Conservation (phyloP, 192 early-diverging fungal species). For the Backusella australiensis region DNA sequence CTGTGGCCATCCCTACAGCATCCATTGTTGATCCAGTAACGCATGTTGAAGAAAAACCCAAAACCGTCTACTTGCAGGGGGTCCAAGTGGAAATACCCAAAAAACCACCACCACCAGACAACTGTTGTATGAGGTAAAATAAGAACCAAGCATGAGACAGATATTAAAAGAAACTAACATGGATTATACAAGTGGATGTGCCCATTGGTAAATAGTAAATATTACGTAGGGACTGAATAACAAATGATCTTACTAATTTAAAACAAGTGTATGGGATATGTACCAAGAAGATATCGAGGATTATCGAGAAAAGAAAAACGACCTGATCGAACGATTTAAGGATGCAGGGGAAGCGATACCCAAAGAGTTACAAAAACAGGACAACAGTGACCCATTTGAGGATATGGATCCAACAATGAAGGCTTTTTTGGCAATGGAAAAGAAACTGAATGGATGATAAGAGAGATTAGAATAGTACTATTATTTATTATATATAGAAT, state of each 20-base stretch:
- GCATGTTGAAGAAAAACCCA: not conserved
- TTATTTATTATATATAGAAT: not conserved
- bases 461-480: not conserved
- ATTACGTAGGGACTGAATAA: not conserved
- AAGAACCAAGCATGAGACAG: too few species aligned
- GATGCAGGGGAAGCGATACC: slow-evolving; percentile 12
- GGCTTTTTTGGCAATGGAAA: slow-evolving; percentile 49
- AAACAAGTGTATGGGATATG: slow-evolving; percentile 28
- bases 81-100: slow-evolving; percentile 6
- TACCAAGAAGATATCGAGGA: slow-evolving; percentile 30
- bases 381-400: slow-evolving; percentile 20
- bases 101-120: slow-evolving; percentile 10
- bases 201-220: slow-evolving; percentile 22
- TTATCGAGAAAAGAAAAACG: slow-evolving; percentile 13
- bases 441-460: slow-evolving; percentile 31
- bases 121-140: slow-evolving; percentile 14
- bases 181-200: slow-evolving; percentile 14
- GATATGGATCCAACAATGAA: slow-evolving; percentile 54
- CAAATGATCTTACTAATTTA: not conserved
- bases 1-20: not conserved
- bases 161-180: too few species aligned
- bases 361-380: not conserved
- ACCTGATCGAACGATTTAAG: slow-evolving; percentile 1
- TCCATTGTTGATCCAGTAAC: not conserved
- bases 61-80: not conserved